Base-by-base conservation (phyloP, 2,329 filamentous ascomycete species). In the Aspergillus sp. region DNA sequence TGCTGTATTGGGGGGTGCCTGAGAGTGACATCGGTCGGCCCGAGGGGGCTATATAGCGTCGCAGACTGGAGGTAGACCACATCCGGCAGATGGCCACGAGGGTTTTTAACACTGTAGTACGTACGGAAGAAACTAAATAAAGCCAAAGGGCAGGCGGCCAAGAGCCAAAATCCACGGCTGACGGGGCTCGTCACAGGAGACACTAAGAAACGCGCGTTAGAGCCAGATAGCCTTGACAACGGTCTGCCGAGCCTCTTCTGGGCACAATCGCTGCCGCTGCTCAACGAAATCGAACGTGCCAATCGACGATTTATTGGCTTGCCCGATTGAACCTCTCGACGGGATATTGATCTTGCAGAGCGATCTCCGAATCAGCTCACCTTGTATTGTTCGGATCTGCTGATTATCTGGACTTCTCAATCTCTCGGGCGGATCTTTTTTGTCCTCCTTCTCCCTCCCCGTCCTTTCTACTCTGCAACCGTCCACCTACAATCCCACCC, bases 401-500 rank as follows among this genome's bases (percentile, higher is more conserved):
- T 51, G 39, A 8, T 44, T 25, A 23, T 49, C 41, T 54, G 43
- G 49, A 47, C 37, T 52, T 12, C 41, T 23, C 37, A 43, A 40
- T 21, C 27, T 19, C 41, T 44, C 41, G 44, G 50, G 50, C 50
- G 56, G 51, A 41, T 57, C 55, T 46, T 56, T 56, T 57, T 50
- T 43, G 53, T 56, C 53, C 27, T 53, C 51, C 46, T 49, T 35
- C 39, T 55, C 55, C 33, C 51, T 39, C 40, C 19, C 44, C 27
- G 17, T 21, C 47, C 47, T n/a, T 15, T 33, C 50, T 59, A 40
- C 39, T 52, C 57, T 44, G 44, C 53, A 59, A 44, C 41, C 52
- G 61, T 58, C 60, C 62, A 64, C 61, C 62, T 64, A 62, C 64
- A 66, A 68, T 67, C 59, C 59, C 61, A 61, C 55, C 54, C 54